Evolutionary conservation across 2,329 filamentous ascomycete genomes (phyloP).

Genomic region (Sphaerulina musiva): DNA sequence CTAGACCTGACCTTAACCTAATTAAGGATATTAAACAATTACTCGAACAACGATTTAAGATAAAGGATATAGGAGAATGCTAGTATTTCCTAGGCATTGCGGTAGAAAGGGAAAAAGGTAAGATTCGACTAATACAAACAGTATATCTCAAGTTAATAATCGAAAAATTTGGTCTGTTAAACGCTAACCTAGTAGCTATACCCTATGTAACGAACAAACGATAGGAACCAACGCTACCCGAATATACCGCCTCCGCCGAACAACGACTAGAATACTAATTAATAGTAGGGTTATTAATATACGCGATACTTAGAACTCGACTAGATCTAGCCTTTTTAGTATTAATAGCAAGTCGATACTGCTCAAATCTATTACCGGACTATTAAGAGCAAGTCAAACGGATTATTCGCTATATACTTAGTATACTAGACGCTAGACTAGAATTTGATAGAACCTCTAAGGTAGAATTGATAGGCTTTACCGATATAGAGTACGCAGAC

Average conservation of each 20-base stretch:
- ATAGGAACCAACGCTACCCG: neutral
- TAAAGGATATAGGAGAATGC: neutral
- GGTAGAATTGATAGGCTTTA: neutral
- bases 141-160: neutral
- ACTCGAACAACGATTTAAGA: neutral
- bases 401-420: neutral
- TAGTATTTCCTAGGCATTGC: neutral
- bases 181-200: neutral
- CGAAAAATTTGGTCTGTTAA: neutral
- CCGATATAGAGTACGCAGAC: neutral
- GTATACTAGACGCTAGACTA: neutral
- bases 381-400: neutral
- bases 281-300: neutral
- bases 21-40: neutral
- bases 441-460: neutral
- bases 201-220: neutral
- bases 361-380: neutral
- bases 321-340: neutral
- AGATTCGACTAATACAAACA: neutral
- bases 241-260: neutral
- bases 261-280: neutral
- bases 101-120: neutral
- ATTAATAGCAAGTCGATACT: neutral
- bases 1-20: neutral
- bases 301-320: neutral